These are phyloP conservation scores for Rhizopus stolonifer DNA, from an alignment of 371 early-diverging fungal genomes.

Conservation along the genomic window DNA sequence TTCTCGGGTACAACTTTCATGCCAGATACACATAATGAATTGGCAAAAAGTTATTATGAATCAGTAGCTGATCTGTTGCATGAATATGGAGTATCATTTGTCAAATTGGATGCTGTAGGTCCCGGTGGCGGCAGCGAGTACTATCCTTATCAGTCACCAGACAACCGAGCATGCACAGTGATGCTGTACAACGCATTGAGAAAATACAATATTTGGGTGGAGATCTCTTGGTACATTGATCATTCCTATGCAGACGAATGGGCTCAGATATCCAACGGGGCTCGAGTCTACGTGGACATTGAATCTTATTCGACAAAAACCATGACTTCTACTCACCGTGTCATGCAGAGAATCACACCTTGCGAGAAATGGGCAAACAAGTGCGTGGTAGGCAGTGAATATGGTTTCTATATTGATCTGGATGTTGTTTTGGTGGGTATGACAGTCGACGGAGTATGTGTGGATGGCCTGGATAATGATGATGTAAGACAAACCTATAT, in stretches of 20 bases:
- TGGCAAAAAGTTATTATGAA: conserved; percentile 35
- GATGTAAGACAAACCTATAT: conserved; percentile 41
- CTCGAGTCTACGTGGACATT: conserved; percentile 41
- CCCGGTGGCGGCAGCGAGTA: conserved; percentile 39
- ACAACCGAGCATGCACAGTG: conserved; percentile 31
- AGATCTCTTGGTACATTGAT: conserved; percentile 48
- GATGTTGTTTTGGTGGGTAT: conserved; percentile 47
- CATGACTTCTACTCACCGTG: conserved; percentile 45
- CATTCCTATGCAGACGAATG: conserved; percentile 36
- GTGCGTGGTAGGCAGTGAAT: conserved; percentile 25
- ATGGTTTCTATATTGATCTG: conserved; percentile 43
- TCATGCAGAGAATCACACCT: conserved; percentile 41
- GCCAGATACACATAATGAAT: conserved; percentile 37
- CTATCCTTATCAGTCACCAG: conserved; percentile 33
- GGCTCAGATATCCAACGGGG: conserved; percentile 37
- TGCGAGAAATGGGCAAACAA: conserved; percentile 34
- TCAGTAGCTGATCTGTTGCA: conserved; percentile 39
- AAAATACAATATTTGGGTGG: conserved; percentile 36
- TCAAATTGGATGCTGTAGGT: conserved; percentile 47
- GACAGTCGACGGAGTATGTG: conserved; percentile 38
- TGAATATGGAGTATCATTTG: conserved; percentile 38
- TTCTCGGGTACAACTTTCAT: conserved; percentile 40
- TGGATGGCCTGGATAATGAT: conserved; percentile 47
- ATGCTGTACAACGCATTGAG: conserved; percentile 37
- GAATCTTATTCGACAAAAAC: conserved; percentile 42